A percentile compares a stretch with the other conserved stretches of the same genome.
phyloP scores from a whole-genome alignment of 768 basidiomycete genomes.

The Cyathus striatus region DNA sequence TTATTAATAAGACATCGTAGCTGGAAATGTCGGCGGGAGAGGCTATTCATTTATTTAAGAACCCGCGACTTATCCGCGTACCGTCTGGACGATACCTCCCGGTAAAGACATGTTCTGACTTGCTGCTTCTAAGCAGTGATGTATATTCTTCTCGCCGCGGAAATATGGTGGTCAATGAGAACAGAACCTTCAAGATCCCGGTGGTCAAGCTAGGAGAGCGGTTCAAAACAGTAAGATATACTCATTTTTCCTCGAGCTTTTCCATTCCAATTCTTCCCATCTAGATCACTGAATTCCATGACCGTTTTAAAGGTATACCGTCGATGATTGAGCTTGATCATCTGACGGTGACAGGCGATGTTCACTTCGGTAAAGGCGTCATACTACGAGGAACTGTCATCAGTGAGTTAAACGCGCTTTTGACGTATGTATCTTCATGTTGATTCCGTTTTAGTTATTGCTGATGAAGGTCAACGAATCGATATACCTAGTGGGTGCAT shows the following conservation, averaged over 20 bases:
- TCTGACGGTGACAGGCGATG: constrained; percentile 89
- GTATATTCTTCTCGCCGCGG: constrained; percentile 90
- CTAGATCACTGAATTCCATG: constrained; percentile 81
- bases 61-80: constrained; percentile 91
- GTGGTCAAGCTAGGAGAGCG: constrained; percentile 95
- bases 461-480: constrained; percentile 78
- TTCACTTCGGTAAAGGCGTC: constrained; percentile 83
- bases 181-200: constrained; percentile 85
- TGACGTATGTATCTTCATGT: background rate
- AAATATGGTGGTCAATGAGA: constrained; percentile 79
- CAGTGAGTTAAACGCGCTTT: constrained; percentile 24
- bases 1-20: constrained; percentile 42
- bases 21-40: constrained; percentile 92
- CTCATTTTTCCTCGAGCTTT: background rate
- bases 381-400: constrained; percentile 89
- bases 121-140: constrained; percentile 87
- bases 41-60: constrained; percentile 90
- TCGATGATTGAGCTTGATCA: constrained; percentile 89
- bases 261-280: background rate
- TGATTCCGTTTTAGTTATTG: constrained; percentile 42
- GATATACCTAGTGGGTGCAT: constrained; percentile 81
- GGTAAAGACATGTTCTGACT: constrained; percentile 82
- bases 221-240: constrained; percentile 66
- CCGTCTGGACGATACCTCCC: constrained; percentile 92
- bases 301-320: constrained; percentile 93